These are phyloP conservation scores for Avena atlantica DNA, from an alignment of 176 grass and related monocot species.

Conservation along the genomic window DNA sequence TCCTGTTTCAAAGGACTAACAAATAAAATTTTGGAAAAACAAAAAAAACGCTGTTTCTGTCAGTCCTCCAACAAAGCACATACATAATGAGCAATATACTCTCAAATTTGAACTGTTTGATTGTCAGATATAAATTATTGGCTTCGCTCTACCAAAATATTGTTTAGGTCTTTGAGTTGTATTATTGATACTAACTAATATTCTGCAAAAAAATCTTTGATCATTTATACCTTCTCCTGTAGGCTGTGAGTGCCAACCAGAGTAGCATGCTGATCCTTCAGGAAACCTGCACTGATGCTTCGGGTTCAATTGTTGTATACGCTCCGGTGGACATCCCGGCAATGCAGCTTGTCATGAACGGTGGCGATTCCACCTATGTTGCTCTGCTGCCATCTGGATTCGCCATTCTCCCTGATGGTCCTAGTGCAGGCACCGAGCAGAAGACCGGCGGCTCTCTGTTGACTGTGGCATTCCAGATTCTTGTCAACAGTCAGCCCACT, in stretches of 20 bases:
- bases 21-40: slow-evolving; percentile 8
- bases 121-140: slow-evolving; percentile 14
- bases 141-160: slow-evolving; percentile 11
- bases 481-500: slow-evolving; percentile 97
- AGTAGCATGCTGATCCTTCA: slow-evolving; percentile 99
- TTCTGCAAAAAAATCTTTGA: neutral
- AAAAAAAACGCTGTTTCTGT: neutral
- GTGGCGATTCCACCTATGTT: slow-evolving; percentile 90
- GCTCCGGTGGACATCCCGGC: slow-evolving; percentile 95
- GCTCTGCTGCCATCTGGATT: slow-evolving; percentile 92
- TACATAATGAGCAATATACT: neutral
- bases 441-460: slow-evolving; percentile 64
- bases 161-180: neutral
- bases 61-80: slow-evolving; percentile 3
- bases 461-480: slow-evolving; percentile 94
- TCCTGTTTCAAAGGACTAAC: neutral
- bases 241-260: slow-evolving; percentile 85
- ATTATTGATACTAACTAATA: neutral
- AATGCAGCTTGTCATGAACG: slow-evolving; percentile 98
- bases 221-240: slow-evolving; percentile 19
- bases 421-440: slow-evolving; percentile 28
- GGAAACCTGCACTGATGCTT: slow-evolving; percentile 90
- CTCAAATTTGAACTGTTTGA: slow-evolving; percentile 31
- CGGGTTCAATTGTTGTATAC: slow-evolving; percentile 94
- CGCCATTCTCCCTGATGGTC: slow-evolving; percentile 83